Base-by-base conservation (phyloP, 192 early-diverging fungal genomes). In the Coemansia sp. region DNA sequence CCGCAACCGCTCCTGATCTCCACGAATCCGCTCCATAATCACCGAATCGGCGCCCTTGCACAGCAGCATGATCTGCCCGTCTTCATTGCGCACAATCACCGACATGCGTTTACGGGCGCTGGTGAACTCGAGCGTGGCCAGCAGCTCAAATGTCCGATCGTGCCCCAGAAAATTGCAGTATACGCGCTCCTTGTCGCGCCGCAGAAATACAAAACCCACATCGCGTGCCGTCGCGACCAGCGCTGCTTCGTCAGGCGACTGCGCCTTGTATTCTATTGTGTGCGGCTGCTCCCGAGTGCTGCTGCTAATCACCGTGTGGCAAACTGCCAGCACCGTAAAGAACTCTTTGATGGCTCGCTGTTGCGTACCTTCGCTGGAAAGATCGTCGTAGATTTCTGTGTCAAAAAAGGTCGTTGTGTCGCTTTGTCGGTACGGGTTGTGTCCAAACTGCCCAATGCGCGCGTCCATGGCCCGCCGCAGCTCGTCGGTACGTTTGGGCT, bases 71-170 rank as follows among this genome's bases (percentile, higher is more conserved):
- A 96, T 81, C 30, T 72, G 73, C 36, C 84, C 86, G 23, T 91
- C 87, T 1, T 87, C 83, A 21, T 83, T 81, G 38, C 86, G 76
- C 50, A 96, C 75, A 56, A 98, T 88, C 11, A 96, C 90, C 26
- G 88, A 90, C 96, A 98, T 98, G 43, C 96, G 81, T 69, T 98
- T 98, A 51, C 96, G 85, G n/a, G 87, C 88, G 17, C 89, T 92
- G 71, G 91, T 97, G 62, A 98, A 98, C 69, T 96, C 89, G 6
- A 93, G 80, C 28, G 88, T 82, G 38, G 88, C 82, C 40, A 92
- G 64, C 31, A 89, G 64, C 39, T 75, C 70, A 76, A 81, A 92
- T 6, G 70, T 37, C 26, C 87, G 82, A 37, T 66, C 82, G 62
- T 87, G 85, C 12, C 91, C 91, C 56, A 87, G 78, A 9, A 93